Evolutionary conservation across 2,329 filamentous ascomycete species (phyloP), one percentile per base, ranked within the genome.

Genomic region (Stromatinia cepivora): DNA sequence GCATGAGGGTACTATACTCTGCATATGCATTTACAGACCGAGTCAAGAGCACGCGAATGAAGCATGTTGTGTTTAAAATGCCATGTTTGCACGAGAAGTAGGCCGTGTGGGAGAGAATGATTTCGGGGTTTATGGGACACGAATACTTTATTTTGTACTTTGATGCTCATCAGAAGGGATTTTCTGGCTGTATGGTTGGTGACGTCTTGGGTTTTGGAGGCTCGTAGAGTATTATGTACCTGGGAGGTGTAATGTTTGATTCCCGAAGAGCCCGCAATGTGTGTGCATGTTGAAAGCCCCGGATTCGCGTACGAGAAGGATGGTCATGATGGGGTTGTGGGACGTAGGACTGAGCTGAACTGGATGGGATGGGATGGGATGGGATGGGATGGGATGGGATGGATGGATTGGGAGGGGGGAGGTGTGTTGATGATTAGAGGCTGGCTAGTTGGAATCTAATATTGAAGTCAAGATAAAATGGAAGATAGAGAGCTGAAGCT

Each of bases 51-150:
- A 63, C 61, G 46, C 45, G 22, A 28, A 63, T 48, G 25, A 36
- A 28, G 13, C 5, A 39, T 39, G 61, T 22, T 4, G 61, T 39
- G 61, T 63, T 52, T 22, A 6, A 36, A 52, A 39, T 36, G 46
- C 15, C 31, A 52, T 63, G 61, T 63, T 52, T 63, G 46, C 22
- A 46, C 61, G 61, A 63, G 31, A 52, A 63, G 46, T 25, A 63
- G 46, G 28, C 31, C 15, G 22, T 39, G 59, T 6, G 3, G 31
- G 28, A 63, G 59, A 25, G 31, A 63, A 63, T 36, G 13, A 22
- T 39, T 34, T 34, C 5, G 31, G 31, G 15, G n/a, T 15, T 15
- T 9, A 63, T 39, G 31, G 46, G n/a, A 39, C 31, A 52, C 46
- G 31, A n/a, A 20, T 13, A 25, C 2, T 22, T 22, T 52, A 25